phyloP scores from a whole-genome alignment of 2,329 filamentous ascomycete genomes.

The Exophiala bonariae region DNA sequence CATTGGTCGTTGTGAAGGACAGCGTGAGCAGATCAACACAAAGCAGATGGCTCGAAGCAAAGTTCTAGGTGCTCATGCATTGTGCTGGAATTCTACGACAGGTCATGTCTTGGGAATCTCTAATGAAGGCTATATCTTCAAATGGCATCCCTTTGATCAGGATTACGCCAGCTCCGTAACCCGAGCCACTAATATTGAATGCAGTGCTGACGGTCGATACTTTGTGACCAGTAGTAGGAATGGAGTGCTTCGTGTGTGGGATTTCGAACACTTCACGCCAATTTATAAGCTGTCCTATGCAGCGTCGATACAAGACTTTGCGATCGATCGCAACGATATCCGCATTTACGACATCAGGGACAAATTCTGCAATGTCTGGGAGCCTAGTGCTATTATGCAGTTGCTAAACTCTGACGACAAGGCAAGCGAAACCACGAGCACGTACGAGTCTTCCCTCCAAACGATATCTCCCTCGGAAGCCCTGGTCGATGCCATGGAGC shows the following conservation, averaged over 20 bases:
- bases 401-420: slow-evolving; percentile 20
- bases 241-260: slow-evolving; percentile 31
- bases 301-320: slow-evolving; percentile 24
- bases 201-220: slow-evolving; percentile 28
- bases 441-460: slow-evolving; percentile 13
- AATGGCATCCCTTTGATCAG: slow-evolving; percentile 35
- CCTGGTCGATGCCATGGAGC: slow-evolving; percentile 16
- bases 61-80: slow-evolving; percentile 7
- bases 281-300: slow-evolving; percentile 27
- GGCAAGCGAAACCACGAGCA: slow-evolving; percentile 23
- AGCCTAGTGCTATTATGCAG: slow-evolving; percentile 30
- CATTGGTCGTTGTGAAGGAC: slow-evolving; percentile 4
- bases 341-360: slow-evolving; percentile 32
- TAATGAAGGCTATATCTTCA: slow-evolving; percentile 36
- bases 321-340: slow-evolving; percentile 28
- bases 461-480: slow-evolving; percentile 3
- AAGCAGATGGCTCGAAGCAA: neutral
- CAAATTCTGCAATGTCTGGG: slow-evolving; percentile 31
- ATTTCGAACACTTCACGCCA: slow-evolving; percentile 24
- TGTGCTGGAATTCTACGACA: slow-evolving; percentile 31
- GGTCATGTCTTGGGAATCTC: slow-evolving; percentile 35
- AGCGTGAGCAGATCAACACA: neutral
- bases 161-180: slow-evolving; percentile 27
- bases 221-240: slow-evolving; percentile 28
- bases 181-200: slow-evolving; percentile 22